These are phyloP conservation scores for Epichloe aotearoae DNA, from an alignment of 2,329 filamentous ascomycete genomes.

Conservation along the genomic window DNA sequence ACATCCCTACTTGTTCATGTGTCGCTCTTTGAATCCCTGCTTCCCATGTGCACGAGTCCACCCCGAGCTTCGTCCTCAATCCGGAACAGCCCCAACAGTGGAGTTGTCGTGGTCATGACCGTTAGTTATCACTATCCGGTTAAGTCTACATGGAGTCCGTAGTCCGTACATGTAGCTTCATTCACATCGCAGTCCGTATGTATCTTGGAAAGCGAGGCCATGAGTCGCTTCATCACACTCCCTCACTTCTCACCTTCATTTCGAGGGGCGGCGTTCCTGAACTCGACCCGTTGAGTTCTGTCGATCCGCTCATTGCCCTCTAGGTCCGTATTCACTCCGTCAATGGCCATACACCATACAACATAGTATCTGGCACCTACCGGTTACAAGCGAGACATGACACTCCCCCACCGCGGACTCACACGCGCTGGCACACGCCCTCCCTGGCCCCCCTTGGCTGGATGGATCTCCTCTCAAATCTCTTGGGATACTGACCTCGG, in stretches of 20 bases:
- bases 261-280: no score
- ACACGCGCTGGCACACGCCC: slow-evolving; percentile 4
- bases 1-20: background rate
- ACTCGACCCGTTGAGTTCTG: no score
- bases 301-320: background rate
- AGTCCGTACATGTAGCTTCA: background rate
- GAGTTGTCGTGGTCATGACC: background rate
- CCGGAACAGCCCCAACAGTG: background rate
- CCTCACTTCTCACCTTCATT: no score
- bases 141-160: no score
- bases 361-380: background rate
- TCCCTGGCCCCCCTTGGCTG: background rate
- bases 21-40: background rate
- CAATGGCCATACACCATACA: no score
- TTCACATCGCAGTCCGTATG: background rate
- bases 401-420: slow-evolving; percentile 7
- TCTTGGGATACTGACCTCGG: slow-evolving; percentile 7
- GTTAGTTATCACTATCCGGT: no score
- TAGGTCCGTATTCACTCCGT: background rate
- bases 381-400: slow-evolving; percentile 11
- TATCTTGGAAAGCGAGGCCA: background rate
- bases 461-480: background rate
- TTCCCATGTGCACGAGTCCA: slow-evolving; percentile 4
- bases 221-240: background rate
- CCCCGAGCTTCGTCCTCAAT: background rate